Evolutionary conservation across 331 rosid species (phyloP).

Genomic region (Quercus phellos): DNA sequence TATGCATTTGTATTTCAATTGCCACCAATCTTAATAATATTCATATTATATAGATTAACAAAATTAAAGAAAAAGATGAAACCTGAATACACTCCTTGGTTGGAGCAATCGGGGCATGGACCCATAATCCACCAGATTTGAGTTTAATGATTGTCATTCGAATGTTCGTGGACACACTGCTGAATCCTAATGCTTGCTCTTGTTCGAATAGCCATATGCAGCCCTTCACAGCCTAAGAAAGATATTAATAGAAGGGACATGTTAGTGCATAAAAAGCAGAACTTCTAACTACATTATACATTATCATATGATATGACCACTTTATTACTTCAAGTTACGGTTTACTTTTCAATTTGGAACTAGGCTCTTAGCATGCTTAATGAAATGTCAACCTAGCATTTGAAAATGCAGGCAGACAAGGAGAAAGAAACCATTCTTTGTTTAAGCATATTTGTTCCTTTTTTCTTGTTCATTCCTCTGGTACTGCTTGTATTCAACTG

Average conservation of each 20-base stretch:
- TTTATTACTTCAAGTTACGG: neutral
- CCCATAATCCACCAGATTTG: slow-evolving; percentile 92
- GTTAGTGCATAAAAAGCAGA: slow-evolving; percentile 18
- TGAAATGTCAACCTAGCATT: too few species aligned
- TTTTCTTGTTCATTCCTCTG: too few species aligned
- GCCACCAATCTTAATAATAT: neutral
- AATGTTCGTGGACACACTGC: slow-evolving; percentile 96
- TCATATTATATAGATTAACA: neutral
- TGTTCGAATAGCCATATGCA: slow-evolving; percentile 92
- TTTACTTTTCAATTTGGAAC: neutral
- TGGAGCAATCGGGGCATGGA: slow-evolving; percentile 97
- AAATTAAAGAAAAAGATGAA: slow-evolving; percentile 8
- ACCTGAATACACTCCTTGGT: slow-evolving; percentile 96
- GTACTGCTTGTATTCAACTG: too few species aligned
- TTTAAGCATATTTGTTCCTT: too few species aligned
- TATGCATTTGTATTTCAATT: neutral
- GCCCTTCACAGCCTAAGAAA: slow-evolving; percentile 73
- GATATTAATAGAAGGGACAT: slow-evolving; percentile 9
- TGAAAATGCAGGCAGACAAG: too few species aligned
- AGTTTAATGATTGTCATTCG: slow-evolving; percentile 95
- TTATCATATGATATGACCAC: neutral
- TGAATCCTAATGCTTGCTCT: slow-evolving; percentile 98
- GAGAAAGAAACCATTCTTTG: too few species aligned
- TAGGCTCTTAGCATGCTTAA: neutral
- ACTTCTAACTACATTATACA: neutral